Conservation (phyloP, 805 yeast species). For the Lipomyces sp. region DNA sequence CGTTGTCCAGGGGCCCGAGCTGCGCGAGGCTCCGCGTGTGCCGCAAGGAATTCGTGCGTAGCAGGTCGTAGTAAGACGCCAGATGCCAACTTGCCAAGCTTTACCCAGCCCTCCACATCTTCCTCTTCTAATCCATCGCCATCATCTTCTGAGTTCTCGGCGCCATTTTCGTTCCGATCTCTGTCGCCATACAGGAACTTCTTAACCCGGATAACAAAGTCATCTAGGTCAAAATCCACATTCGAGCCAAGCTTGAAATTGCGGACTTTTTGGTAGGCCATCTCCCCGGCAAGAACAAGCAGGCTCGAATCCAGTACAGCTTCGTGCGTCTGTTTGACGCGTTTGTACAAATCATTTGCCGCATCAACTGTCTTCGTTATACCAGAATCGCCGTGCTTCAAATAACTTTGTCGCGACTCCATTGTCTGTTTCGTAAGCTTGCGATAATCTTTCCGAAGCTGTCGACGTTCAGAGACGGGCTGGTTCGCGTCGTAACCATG, state of each 20-base stretch:
- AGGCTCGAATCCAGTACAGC: conserved; percentile 35
- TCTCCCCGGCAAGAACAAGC: conserved; percentile 28
- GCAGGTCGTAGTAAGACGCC: conserved; percentile 19
- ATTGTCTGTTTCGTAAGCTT: conserved; percentile 21
- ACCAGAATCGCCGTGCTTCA: conserved; percentile 19
- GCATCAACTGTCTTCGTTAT: conserved; percentile 14
- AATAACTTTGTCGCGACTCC: conserved; percentile 17
- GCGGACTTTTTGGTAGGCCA: conserved; percentile 24
- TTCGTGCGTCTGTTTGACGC: conserved; percentile 32
- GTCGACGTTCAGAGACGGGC: conserved; percentile 24
- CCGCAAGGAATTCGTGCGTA: conserved; percentile 26
- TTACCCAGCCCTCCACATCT: conserved; percentile 25
- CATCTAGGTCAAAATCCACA: conserved; percentile 35
- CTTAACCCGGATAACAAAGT: conserved; percentile 19
- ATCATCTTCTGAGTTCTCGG: conserved; percentile 11
- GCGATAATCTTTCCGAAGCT: conserved; percentile 26
- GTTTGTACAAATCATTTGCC: conserved; percentile 27
- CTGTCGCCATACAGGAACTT: conserved; percentile 19
- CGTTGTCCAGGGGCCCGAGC: conserved; percentile 13
- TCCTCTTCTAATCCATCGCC: conserved; percentile 20
- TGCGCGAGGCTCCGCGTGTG: conserved; percentile 16
- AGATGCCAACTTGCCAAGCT: conserved; percentile 27
- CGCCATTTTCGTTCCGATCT: conserved; percentile 5
- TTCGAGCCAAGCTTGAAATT: conserved; percentile 27
- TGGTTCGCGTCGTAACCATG: conserved; percentile 26